Evolutionary conservation across 2,329 filamentous ascomycete species (phyloP).

Genomic region (Sporothrix variecibatus): DNA sequence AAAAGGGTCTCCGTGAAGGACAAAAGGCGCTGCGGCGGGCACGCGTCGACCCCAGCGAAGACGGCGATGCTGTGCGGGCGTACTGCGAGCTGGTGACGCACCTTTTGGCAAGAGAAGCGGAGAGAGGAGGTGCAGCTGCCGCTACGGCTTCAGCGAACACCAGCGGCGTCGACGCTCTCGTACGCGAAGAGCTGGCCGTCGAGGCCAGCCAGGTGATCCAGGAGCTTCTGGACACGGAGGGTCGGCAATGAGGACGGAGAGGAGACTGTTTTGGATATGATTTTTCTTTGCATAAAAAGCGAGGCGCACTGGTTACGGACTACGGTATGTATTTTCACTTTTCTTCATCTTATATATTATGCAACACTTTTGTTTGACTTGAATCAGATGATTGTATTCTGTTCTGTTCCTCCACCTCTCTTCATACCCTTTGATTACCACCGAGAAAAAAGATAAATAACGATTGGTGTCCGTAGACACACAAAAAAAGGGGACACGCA

Average conservation of each 20-base stretch:
- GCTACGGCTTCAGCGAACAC: neutral
- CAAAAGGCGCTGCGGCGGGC: conserved; percentile 55
- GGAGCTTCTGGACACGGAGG: conserved; percentile 51
- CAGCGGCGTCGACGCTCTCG: conserved; percentile 32
- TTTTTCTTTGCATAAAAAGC: neutral
- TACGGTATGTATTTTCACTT: neutral
- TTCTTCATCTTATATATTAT: too few relatives aligned
- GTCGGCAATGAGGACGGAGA: conserved; percentile 22
- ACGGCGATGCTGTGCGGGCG: conserved; percentile 61
- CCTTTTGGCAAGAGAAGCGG: conserved; percentile 45
- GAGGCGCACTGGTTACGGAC: neutral
- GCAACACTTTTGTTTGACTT: neutral
- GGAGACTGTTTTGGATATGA: neutral
- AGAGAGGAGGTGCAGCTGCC: conserved; percentile 30
- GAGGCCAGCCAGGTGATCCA: conserved; percentile 56
- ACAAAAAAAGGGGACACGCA: neutral
- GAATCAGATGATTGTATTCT: neutral
- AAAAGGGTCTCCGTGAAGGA: conserved; percentile 59
- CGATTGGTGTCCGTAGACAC: neutral
- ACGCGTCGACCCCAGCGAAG: conserved; percentile 52
- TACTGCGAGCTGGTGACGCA: conserved; percentile 60
- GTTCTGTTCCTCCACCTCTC: neutral
- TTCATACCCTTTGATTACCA: neutral
- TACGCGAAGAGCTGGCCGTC: conserved; percentile 49
- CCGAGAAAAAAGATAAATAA: neutral